Evolutionary conservation across 768 basidiomycete genomes (phyloP).

Genomic region (Mycena kentingensis): DNA sequence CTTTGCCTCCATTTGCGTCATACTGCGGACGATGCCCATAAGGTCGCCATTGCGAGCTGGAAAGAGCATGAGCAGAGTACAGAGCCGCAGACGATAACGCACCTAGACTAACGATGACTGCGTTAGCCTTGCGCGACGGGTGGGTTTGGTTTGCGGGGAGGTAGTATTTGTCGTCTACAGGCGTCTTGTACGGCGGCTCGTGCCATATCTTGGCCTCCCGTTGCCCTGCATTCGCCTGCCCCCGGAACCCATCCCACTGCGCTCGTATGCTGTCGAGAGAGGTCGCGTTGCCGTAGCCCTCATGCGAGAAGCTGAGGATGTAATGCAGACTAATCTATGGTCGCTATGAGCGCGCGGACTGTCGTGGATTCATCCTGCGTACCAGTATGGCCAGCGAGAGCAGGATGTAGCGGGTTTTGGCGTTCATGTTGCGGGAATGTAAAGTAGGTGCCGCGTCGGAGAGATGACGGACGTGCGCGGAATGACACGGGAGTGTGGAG

Average conservation of each 20-base stretch:
- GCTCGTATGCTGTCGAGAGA: conserved; percentile 49
- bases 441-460: no score
- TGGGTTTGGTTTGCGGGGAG: conserved; percentile 34
- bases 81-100: conserved; percentile 5
- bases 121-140: conserved; percentile 69
- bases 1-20: conserved; percentile 84
- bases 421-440: conserved; percentile 61
- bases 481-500: no score
- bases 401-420: conserved; percentile 56
- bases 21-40: conserved; percentile 59
- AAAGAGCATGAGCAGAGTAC: not conserved
- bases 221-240: conserved; percentile 17
- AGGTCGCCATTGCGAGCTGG: conserved; percentile 63
- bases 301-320: conserved; percentile 66
- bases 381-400: conserved; percentile 52
- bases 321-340: conserved; percentile 58
- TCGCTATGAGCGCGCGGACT: not conserved
- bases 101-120: conserved; percentile 80
- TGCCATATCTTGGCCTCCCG: conserved; percentile 12
- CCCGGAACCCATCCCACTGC: conserved; percentile 26
- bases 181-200: conserved; percentile 54
- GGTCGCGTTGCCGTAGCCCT: conserved; percentile 62
- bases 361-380: conserved; percentile 16
- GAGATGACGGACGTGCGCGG: no score
- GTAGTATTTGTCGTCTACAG: conserved; percentile 64